Evolutionary conservation across 2,329 filamentous ascomycete species (phyloP).

Genomic region (Emmonsia crescens): DNA sequence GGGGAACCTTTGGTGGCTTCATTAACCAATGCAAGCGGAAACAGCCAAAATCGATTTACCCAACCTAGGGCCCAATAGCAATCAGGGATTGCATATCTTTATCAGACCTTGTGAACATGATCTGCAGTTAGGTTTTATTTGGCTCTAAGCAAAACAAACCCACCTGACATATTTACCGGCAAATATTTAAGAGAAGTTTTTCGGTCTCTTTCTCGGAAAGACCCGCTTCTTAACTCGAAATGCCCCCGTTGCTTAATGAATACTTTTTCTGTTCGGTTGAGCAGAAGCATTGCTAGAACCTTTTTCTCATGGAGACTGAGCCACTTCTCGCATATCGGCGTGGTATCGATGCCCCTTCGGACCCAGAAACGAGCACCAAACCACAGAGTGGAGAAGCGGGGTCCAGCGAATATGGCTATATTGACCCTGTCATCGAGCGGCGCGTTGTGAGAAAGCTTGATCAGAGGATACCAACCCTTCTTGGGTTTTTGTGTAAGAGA

Average conservation of each 20-base stretch:
- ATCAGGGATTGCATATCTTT: neutral
- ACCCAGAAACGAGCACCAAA: neutral
- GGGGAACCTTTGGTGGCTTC: neutral
- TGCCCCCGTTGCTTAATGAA: neutral
- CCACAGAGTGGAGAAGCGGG: neutral
- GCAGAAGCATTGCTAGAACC: neutral
- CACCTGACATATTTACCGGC: neutral
- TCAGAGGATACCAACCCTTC: conserved; percentile 23
- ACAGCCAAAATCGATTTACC: neutral
- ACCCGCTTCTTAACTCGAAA: too few species aligned
- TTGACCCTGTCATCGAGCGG: conserved; percentile 27
- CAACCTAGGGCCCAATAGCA: neutral
- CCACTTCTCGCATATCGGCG: neutral
- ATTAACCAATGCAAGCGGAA: neutral
- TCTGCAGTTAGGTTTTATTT: neutral
- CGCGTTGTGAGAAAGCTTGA: conserved; percentile 30
- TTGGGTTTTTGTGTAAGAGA: conserved; percentile 29
- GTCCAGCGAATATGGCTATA: conserved; percentile 7
- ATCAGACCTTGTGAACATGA: neutral
- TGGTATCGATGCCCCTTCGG: neutral
- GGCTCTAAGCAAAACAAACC: neutral
- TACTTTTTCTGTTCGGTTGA: neutral
- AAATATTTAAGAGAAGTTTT: neutral
- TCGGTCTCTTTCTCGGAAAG: too few species aligned
- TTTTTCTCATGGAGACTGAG: neutral